phyloP scores from a whole-genome alignment of 2,329 filamentous ascomycete genomes.

The Aspergillus novoparasiticus region DNA sequence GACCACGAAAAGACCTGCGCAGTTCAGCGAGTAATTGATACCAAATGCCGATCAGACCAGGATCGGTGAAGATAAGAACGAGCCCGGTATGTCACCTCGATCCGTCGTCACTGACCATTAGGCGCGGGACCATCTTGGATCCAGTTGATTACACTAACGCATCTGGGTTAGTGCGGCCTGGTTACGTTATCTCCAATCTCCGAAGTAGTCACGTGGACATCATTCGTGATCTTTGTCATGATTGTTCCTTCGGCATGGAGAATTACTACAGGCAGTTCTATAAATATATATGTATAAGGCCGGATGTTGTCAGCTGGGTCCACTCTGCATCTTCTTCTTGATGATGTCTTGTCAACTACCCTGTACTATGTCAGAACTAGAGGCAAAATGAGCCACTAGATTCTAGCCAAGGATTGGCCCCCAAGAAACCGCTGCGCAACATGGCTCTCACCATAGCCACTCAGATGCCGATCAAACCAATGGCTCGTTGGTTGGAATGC shows the following conservation, averaged over 20 bases:
- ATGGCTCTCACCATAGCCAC: neutral
- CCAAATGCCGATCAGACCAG: slow-evolving; percentile 8
- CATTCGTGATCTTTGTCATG: neutral
- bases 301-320: no score
- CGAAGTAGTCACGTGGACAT: slow-evolving; percentile 7
- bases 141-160: neutral
- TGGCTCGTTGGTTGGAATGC: neutral
- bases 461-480: slow-evolving; percentile 2
- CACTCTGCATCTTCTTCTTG: neutral
- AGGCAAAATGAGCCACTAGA: neutral
- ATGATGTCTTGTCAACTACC: neutral
- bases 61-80: neutral
- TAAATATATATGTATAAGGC: neutral
- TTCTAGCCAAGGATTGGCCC: slow-evolving; percentile 3
- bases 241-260: neutral
- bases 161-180: neutral
- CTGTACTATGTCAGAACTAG: neutral
- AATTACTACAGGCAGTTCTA: neutral
- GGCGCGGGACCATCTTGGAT: neutral
- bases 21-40: neutral
- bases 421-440: neutral
- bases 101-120: neutral
- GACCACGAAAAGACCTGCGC: neutral
- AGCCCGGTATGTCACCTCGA: neutral
- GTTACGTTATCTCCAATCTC: slow-evolving; percentile 8